Conservation (phyloP, 2,329 filamentous ascomycete genomes). For the Talaromyces marneffei region DNA sequence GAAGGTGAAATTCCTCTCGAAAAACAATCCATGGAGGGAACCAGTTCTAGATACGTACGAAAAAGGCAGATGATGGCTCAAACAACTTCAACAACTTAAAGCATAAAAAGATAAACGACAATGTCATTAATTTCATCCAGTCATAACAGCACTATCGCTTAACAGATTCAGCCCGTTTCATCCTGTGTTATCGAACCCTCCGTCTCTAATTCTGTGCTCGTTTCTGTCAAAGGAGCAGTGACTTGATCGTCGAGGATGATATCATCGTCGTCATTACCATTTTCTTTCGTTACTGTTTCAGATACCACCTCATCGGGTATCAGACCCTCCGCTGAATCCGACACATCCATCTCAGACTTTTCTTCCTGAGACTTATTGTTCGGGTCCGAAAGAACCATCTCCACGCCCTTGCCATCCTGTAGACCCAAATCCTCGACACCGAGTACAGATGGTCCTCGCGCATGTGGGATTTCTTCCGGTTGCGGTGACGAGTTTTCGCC, state of each 20-base stretch:
- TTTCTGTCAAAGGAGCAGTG: not conserved
- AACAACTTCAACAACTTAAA: not conserved
- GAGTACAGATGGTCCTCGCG: conserved; percentile 75
- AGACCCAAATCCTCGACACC: conserved; percentile 82
- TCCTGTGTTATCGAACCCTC: conserved; percentile 3
- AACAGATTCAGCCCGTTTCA: conserved; percentile 1
- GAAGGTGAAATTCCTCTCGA: not conserved
- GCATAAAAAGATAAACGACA: not conserved
- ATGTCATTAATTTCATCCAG: conserved; percentile 8
- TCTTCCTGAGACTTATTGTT: conserved; percentile 10
- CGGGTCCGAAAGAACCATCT: conserved; percentile 30
- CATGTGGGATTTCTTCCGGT: conserved; percentile 62
- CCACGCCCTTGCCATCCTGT: conserved; percentile 51
- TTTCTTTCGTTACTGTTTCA: not conserved
- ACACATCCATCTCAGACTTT: conserved; percentile 13
- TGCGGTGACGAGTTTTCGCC: conserved; percentile 22
- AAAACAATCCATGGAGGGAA: not conserved
- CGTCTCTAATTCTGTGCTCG: not conserved
- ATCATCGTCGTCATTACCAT: conserved; percentile 31
- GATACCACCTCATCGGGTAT: conserved; percentile 12
- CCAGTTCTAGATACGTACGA: not conserved
- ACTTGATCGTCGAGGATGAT: conserved; percentile 31
- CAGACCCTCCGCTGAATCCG: conserved; percentile 2
- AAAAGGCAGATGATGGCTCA: not conserved
- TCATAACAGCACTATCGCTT: not conserved